Evolutionary conservation across 345 rosid species (phyloP).

Genomic region (Nephelium lappaceum): DNA sequence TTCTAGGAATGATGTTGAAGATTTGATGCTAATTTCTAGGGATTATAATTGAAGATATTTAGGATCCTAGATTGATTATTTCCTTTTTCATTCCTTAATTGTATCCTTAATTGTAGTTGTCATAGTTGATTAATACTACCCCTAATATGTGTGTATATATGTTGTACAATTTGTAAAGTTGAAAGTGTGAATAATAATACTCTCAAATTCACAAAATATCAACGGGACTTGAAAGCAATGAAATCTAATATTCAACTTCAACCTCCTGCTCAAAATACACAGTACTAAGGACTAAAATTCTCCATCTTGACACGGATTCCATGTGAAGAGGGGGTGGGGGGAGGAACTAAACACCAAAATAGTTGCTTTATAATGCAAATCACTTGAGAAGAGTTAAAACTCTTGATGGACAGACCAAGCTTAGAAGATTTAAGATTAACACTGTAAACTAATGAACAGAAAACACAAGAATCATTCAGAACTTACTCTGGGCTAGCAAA

Average conservation of each 20-base stretch:
- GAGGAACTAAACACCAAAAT: neutral
- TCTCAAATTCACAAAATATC: no score
- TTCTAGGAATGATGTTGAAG: no score
- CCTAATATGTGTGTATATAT: no score
- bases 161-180: no score
- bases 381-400: neutral
- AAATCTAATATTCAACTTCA: neutral
- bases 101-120: no score
- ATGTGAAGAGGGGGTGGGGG: no score
- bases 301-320: neutral
- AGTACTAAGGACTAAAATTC: neutral
- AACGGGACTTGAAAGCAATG: neutral
- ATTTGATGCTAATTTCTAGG: no score
- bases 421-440: neutral
- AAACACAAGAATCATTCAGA: conserved; percentile 11
- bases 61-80: no score
- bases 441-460: conserved; percentile 10
- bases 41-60: no score
- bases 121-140: no score
- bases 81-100: no score
- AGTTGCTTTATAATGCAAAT: neutral
- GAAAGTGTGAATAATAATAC: no score
- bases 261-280: neutral
- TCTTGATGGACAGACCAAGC: neutral
- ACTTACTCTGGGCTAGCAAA: conserved; percentile 89